Evolutionary conservation across 73 alveolate species (phyloP).

Genomic region (Tetrahymena borealis): DNA sequence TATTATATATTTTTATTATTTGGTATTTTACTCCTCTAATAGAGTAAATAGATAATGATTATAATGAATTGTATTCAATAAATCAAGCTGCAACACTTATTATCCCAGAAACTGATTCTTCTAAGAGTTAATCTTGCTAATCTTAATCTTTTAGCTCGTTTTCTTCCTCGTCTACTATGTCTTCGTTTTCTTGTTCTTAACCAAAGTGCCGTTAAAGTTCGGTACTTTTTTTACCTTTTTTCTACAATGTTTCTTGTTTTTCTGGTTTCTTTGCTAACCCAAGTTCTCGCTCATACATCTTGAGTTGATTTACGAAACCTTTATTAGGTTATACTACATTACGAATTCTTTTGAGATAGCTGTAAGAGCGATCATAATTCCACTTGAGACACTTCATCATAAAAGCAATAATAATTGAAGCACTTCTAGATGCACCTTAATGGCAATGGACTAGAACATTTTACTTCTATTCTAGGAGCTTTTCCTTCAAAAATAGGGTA

Average conservation of each 20-base stretch:
- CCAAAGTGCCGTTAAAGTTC: background rate
- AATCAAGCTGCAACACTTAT: background rate
- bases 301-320: slow-evolving; percentile 55
- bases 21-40: too few relatives aligned
- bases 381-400: slow-evolving; percentile 37
- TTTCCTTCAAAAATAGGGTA: background rate
- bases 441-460: slow-evolving; percentile 51
- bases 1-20: too few relatives aligned
- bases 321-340: slow-evolving; percentile 40
- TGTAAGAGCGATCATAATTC: slow-evolving; percentile 33
- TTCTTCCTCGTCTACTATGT: background rate
- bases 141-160: background rate
- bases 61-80: too few relatives aligned
- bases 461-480: background rate
- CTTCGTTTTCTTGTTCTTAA: background rate
- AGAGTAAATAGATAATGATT: too few relatives aligned
- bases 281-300: slow-evolving; percentile 5
- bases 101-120: background rate
- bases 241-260: background rate
- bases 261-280: background rate
- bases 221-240: background rate
- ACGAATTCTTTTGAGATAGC: slow-evolving; percentile 26
- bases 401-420: slow-evolving; percentile 47
- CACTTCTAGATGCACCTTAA: slow-evolving; percentile 48
- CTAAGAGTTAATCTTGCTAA: background rate